Conservation (phyloP, 2,329 filamentous ascomycete genomes). For the Talaromyces sp. region DNA sequence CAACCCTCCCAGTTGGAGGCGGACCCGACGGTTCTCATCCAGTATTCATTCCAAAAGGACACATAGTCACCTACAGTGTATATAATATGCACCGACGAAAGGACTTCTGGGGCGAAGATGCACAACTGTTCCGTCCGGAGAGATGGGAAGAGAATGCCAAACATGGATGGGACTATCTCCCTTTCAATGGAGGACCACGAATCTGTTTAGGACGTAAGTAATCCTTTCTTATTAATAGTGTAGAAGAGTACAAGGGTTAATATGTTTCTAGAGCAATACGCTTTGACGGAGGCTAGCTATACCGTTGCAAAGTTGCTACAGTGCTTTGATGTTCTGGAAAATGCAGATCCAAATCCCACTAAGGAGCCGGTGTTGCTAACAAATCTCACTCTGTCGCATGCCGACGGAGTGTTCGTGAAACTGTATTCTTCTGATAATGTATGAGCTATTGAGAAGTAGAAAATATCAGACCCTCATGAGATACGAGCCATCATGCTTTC, state of each 20-base stretch:
- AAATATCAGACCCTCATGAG: neutral
- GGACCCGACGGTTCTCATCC: slow-evolving; percentile 44
- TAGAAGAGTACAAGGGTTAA: neutral
- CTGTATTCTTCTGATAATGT: neutral
- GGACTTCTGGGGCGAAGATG: slow-evolving; percentile 46
- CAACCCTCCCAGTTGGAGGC: slow-evolving; percentile 9
- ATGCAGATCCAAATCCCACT: slow-evolving; percentile 3
- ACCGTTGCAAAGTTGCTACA: slow-evolving; percentile 35
- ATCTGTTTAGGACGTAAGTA: slow-evolving; percentile 21
- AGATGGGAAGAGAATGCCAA: slow-evolving; percentile 43
- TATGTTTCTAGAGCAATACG: slow-evolving; percentile 34
- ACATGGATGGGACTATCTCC: slow-evolving; percentile 41
- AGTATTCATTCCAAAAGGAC: slow-evolving; percentile 62
- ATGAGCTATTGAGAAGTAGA: neutral
- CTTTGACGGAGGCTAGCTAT: slow-evolving; percentile 39
- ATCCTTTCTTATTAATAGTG: neutral
- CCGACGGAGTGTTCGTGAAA: neutral
- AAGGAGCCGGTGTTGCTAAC: neutral
- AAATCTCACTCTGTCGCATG: neutral
- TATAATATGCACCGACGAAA: slow-evolving; percentile 68
- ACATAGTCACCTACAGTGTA: slow-evolving; percentile 61
- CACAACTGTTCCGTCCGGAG: slow-evolving; percentile 45
- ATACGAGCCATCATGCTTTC: neutral
- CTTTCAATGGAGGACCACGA: slow-evolving; percentile 24
- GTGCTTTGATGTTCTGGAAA: slow-evolving; percentile 32